phyloP scores from a whole-genome alignment of 495 filamentous ascomycete genomes.

The Achaetomiella virescens region DNA sequence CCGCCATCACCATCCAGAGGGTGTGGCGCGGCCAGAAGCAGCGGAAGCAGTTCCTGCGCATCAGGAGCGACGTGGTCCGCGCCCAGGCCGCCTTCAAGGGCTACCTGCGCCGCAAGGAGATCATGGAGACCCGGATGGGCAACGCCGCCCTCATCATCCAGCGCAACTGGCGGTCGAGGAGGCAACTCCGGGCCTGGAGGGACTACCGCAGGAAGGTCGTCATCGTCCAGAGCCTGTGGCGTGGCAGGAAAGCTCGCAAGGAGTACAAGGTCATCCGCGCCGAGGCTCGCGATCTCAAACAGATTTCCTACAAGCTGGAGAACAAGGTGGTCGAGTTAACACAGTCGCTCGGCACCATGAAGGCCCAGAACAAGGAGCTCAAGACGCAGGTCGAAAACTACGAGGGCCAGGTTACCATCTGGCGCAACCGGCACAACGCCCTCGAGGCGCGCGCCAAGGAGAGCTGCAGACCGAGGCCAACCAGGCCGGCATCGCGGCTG shows the following conservation, averaged over 20 bases:
- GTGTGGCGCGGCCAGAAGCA: constrained; percentile 91
- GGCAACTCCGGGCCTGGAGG: constrained; percentile 73
- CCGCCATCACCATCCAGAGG: constrained; percentile 89
- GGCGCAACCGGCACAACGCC: constrained; percentile 85
- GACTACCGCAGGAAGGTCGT: constrained; percentile 82
- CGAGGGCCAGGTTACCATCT: constrained; percentile 89
- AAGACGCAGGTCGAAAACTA: constrained; percentile 90
- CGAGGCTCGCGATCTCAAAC: constrained; percentile 94
- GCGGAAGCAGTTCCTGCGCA: constrained; percentile 64
- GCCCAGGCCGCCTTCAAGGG: constrained; percentile 88
- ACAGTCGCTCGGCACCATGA: constrained; percentile 85
- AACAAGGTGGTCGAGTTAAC: constrained; percentile 99
- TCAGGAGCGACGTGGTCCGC: constrained; percentile 75
- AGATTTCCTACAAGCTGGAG: constrained; percentile 97
- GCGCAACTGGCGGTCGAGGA: constrained; percentile 76
- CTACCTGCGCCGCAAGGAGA: constrained; percentile 76
- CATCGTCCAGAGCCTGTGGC: constrained; percentile 89
- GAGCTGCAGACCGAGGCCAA: constrained; percentile 93
- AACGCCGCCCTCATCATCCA: constrained; percentile 91
- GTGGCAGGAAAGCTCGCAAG: constrained; percentile 72
- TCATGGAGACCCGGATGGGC: constrained; percentile 87
- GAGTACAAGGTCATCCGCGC: constrained; percentile 86
- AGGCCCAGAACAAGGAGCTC: constrained; percentile 84
- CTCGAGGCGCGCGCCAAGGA: constrained; percentile 87
- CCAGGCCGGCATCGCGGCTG: constrained; percentile 91